These are phyloP conservation scores for Hypoxylon intermedium DNA, from an alignment of 495 filamentous ascomycete genomes.

Conservation along the genomic window DNA sequence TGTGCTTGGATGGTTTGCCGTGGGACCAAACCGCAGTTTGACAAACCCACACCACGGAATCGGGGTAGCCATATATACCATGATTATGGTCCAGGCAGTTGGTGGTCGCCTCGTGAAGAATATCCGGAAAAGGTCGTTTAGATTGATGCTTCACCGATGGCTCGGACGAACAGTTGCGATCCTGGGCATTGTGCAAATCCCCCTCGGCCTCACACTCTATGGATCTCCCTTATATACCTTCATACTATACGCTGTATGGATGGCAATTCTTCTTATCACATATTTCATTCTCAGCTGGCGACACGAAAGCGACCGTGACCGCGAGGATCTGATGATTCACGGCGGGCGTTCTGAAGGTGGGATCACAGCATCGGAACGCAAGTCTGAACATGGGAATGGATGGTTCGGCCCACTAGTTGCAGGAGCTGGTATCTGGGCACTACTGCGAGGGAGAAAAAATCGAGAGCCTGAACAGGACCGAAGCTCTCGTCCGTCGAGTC, in stretches of 20 bases:
- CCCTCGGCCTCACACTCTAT: slow-evolving; percentile 88
- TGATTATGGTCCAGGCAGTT: slow-evolving; percentile 80
- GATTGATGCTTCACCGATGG: slow-evolving; percentile 88
- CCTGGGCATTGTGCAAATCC: slow-evolving; percentile 85
- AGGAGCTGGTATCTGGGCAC: slow-evolving; percentile 66
- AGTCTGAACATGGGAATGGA: slow-evolving; percentile 55
- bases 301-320: slow-evolving; percentile 59
- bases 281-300: slow-evolving; percentile 79
- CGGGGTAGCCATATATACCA: slow-evolving; percentile 84
- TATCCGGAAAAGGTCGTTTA: slow-evolving; percentile 65
- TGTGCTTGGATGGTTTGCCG: slow-evolving; percentile 78
- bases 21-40: slow-evolving; percentile 75
- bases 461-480: slow-evolving; percentile 46
- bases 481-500: slow-evolving; percentile 42
- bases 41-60: slow-evolving; percentile 97
- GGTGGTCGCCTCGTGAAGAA: slow-evolving; percentile 76
- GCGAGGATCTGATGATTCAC: slow-evolving; percentile 42
- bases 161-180: slow-evolving; percentile 76
- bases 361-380: slow-evolving; percentile 42
- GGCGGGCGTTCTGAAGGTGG: slow-evolving; percentile 49
- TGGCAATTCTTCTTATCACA: slow-evolving; percentile 66
- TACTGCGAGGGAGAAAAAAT: slow-evolving; percentile 57
- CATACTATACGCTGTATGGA: slow-evolving; percentile 80
- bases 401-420: slow-evolving; percentile 61
- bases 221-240: slow-evolving; percentile 86